Base-by-base conservation (phyloP, 2,329 filamentous ascomycete genomes). In the Clarireedia paspali region DNA sequence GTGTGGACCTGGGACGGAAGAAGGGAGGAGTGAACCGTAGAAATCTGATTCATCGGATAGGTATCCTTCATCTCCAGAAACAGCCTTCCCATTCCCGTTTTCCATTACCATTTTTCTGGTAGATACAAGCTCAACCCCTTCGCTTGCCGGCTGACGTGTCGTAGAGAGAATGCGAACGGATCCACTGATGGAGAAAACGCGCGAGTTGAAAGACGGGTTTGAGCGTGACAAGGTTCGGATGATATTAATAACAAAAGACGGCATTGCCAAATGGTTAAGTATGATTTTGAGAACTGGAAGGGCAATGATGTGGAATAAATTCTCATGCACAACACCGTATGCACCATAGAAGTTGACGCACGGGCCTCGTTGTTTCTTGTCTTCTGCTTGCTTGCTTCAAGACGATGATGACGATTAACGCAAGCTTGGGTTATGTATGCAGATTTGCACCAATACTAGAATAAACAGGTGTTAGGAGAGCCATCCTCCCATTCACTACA, bases 11-110 rank as follows among this genome's bases (percentile, higher is more conserved):
- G n/a, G 26, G 12, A 12, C 9, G 17, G n/a, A n/a, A 27, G 45
- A 30, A 9, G 17, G 12, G 14, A 34, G 12, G 14, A 34, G 27
- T 39, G 52, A 70, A 80, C 80, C 80, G 57, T 82, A 82, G 63
- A 82, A 82, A 50, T 80, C 77, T 1, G 79, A 82, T 53, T 82
- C 78, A 14, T 69, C 65, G 20, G 67, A 68, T 7, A 69, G 34
- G 48, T 67, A 67, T 2, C 57, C 53, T 36, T 54, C 38, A 15
- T 58, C 40, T 10, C 45, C 40, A 2, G 6, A 38, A 6, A 6
- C 9, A 2, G 56, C 57, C 47, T 17, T 42, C 42, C 50, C 49
- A 50, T 39, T 49, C 30, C 45, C 46, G 14, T 57, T 58, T 6
- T 58, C 57, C 63, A 64, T 63, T 12, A 30, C 60, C 47, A 4